Evolutionary conservation across 1,284 basidiomycete species (phyloP), one percentile per base, ranked within the genome.

Genomic region (Papiliotrema fonsecae): DNA sequence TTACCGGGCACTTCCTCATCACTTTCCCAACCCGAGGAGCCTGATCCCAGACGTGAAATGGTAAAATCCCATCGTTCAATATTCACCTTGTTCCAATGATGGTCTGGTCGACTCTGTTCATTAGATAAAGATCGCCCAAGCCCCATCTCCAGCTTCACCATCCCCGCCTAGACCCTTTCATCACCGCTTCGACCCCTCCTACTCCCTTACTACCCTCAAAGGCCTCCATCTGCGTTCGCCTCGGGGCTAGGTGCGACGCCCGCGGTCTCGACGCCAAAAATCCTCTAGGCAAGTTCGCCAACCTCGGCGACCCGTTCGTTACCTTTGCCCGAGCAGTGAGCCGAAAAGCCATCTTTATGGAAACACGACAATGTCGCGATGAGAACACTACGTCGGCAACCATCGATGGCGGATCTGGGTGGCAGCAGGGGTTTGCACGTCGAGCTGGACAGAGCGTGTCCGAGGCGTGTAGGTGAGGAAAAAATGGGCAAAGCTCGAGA

Each of bases 121-220:
- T 13, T 16, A 19, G 26, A 28, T 19, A 18, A 9, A 10, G 24
- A 26, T 22, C 37, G 14, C 24, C 16, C 25, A 19, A 27, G 31
- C 22, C 14, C 11, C 27, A 19, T 10, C 32, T 28, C 24, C 26
- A 46, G 35, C 42, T 28, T 6, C 34, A 13, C 3, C 31, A 40
- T 9, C 37, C 26, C 6, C 18, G 28, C n/a, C 39, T 28, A 52
- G 58, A 60, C 38, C 55, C 56, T 25, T 58, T 57, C 39, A 54
- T 51, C 16, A 50, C 53, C 13, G 50, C 45, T 25, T 42, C 51
- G 13, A 54, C 49, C 28, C 47, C 42, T 25, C 55, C 58, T n/a
- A 40, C 52, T 41, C 53, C 49, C n/a, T 52, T 52, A 3, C 27
- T 38, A 16, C 36, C 46, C 4, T 31, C 22, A n/a, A 22, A 5